Evolutionary conservation across 345 rosid genomes (phyloP).

Genomic region (Geranium brycei): DNA sequence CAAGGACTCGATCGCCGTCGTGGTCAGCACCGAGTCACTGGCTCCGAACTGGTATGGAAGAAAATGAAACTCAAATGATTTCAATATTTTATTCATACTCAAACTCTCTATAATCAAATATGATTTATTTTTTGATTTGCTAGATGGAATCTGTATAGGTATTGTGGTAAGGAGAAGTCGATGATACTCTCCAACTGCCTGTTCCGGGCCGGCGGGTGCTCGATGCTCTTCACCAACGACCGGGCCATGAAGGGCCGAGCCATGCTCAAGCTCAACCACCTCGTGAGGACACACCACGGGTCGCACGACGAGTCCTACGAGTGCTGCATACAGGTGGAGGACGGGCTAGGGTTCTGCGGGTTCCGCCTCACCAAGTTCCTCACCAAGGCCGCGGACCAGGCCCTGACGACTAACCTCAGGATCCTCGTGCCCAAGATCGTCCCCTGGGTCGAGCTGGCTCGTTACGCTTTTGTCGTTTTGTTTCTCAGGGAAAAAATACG

Average conservation of each 20-base stretch:
- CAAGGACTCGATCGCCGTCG: conserved; percentile 36
- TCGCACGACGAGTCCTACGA: conserved; percentile 48
- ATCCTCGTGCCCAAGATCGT: conserved; percentile 45
- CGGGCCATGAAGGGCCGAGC: conserved; percentile 27
- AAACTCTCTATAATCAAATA: no score
- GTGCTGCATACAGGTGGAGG: conserved; percentile 55
- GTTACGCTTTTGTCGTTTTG: no score
- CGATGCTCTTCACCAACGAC: conserved; percentile 55
- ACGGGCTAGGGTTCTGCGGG: conserved; percentile 37
- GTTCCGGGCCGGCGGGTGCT: conserved; percentile 62
- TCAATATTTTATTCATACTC: no score
- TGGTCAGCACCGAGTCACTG: conserved; percentile 62
- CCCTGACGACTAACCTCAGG: conserved; percentile 41
- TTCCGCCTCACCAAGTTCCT: conserved; percentile 37
- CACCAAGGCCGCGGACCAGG: conserved; percentile 40
- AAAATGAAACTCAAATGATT: no score
- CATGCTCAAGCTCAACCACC: conserved; percentile 32
- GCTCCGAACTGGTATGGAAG: conserved; percentile 39
- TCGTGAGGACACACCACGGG: conserved; percentile 41
- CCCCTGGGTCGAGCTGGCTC: conserved; percentile 31
- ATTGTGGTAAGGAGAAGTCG: conserved; percentile 57
- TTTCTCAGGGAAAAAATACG: no score
- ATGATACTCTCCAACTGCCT: conserved; percentile 70
- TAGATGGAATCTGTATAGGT: no score
- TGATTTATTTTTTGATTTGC: no score